Evolutionary conservation across 306 rosid species (phyloP).

Genomic region (Dalbergia cochinchinensis): DNA sequence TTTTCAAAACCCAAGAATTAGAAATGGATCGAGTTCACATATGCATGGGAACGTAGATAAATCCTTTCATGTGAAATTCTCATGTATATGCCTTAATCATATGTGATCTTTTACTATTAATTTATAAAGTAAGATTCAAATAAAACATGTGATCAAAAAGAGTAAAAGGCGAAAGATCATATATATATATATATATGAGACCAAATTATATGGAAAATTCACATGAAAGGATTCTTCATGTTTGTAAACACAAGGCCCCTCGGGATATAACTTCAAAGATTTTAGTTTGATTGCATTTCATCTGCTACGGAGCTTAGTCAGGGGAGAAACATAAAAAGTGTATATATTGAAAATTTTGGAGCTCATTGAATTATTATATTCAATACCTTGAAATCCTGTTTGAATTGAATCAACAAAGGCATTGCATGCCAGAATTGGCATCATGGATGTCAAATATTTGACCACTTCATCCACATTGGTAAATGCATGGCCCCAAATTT

Average conservation of each 20-base stretch:
- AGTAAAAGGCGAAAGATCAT: no score
- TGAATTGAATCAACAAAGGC: constrained; percentile 52
- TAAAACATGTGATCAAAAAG: no score
- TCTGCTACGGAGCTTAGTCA: not conserved
- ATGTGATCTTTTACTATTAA: no score
- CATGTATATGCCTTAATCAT: no score
- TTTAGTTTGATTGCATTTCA: not conserved
- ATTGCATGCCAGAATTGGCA: constrained; percentile 55
- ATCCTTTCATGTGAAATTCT: no score
- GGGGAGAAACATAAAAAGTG: not conserved
- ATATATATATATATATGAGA: no score
- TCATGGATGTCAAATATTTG: constrained; percentile 60
- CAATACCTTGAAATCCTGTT: constrained; percentile 54
- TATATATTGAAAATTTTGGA: not conserved
- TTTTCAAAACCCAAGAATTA: constrained; percentile 19
- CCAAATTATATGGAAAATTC: no score
- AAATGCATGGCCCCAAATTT: constrained; percentile 76
- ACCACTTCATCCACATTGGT: constrained; percentile 70
- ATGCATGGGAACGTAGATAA: not conserved
- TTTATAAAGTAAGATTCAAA: no score
- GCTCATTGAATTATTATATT: constrained; percentile 23
- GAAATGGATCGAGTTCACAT: constrained; percentile 1
- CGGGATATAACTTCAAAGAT: not conserved
- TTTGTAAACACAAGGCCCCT: not conserved
- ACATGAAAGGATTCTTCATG: no score